Conservation (phyloP, 768 basidiomycete species). For the Sarcomyxa edulis region DNA sequence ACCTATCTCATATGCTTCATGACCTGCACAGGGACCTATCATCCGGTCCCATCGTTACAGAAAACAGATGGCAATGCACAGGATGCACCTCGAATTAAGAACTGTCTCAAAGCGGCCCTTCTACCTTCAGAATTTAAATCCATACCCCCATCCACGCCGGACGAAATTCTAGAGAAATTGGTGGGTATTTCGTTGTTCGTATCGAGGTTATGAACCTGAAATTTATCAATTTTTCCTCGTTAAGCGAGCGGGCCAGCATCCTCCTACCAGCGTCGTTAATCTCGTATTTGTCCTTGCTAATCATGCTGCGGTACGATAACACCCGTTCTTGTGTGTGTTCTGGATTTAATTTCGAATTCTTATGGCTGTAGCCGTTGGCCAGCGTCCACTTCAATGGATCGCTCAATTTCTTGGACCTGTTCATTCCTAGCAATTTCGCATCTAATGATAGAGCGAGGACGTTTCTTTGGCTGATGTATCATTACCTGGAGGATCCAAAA, state of each 20-base stretch:
- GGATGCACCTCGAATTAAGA: conserved; percentile 77
- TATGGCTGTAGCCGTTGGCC: conserved; percentile 42
- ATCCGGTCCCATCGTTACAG: conserved; percentile 70
- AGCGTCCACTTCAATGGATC: conserved; percentile 69
- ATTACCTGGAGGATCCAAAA: conserved; percentile 69
- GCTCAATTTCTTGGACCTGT: conserved; percentile 77
- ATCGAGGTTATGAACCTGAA: neutral
- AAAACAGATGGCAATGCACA: conserved; percentile 66
- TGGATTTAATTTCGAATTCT: neutral
- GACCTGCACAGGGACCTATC: conserved; percentile 73
- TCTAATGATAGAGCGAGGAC: conserved; percentile 69
- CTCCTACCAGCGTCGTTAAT: conserved; percentile 69
- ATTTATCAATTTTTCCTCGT: conserved; percentile 7
- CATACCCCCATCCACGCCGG: conserved; percentile 44
- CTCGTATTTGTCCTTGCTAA: conserved; percentile 65
- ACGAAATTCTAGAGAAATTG: conserved; percentile 47
- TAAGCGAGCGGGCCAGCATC: conserved; percentile 42
- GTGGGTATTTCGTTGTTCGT: conserved; percentile 34
- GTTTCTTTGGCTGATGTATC: conserved; percentile 80
- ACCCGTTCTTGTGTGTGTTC: conserved; percentile 8
- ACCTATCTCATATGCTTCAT: too few species aligned
- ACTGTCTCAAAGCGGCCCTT: conserved; percentile 58
- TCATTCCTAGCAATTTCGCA: conserved; percentile 63
- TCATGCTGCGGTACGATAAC: conserved; percentile 44
- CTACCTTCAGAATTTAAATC: conserved; percentile 40